Conservation (phyloP, 805 yeast species). For the Candida easanensis region DNA sequence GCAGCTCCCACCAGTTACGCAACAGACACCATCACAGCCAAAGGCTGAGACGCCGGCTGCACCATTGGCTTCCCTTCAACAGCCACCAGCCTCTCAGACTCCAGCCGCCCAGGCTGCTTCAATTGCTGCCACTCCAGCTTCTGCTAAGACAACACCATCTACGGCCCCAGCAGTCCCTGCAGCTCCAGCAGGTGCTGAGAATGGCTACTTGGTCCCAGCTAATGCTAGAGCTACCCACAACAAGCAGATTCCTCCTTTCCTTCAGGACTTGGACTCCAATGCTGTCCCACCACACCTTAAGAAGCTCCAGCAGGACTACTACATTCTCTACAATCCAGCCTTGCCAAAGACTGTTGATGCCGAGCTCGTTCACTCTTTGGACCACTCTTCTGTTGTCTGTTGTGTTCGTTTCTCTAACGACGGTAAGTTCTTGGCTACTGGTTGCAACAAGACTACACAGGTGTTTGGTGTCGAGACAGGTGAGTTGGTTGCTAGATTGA, state of each 20-base stretch:
- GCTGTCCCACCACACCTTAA: constrained; percentile 73
- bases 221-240: constrained; percentile 46
- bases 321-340: constrained; percentile 86
- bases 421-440: constrained; percentile 92
- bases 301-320: constrained; percentile 81
- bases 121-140: constrained; percentile 17
- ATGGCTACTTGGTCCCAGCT: constrained; percentile 36
- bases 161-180: constrained; percentile 20
- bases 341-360: constrained; percentile 76
- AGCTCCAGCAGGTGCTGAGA: constrained; percentile 21
- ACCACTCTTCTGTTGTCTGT: constrained; percentile 93
- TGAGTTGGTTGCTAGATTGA: constrained; percentile 78
- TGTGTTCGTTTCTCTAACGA: constrained; percentile 91
- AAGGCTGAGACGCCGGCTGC: constrained; percentile 22
- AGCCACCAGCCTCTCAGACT: constrained; percentile 18
- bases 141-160: constrained; percentile 10
- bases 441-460: constrained; percentile 94
- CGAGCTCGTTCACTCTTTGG: constrained; percentile 83
- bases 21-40: constrained; percentile 29
- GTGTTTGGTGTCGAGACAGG: constrained; percentile 93
- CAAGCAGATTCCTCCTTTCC: constrained; percentile 78
- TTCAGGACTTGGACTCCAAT: constrained; percentile 75
- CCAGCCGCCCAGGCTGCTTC: constrained; percentile 29
- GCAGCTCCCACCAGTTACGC: constrained; percentile 27
- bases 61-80: constrained; percentile 15